Percentiles rank a stretch among this genome's conserved stretches.
Conservation (phyloP, 495 filamentous ascomycete species). For the Hypomontagnella monticulosa region DNA sequence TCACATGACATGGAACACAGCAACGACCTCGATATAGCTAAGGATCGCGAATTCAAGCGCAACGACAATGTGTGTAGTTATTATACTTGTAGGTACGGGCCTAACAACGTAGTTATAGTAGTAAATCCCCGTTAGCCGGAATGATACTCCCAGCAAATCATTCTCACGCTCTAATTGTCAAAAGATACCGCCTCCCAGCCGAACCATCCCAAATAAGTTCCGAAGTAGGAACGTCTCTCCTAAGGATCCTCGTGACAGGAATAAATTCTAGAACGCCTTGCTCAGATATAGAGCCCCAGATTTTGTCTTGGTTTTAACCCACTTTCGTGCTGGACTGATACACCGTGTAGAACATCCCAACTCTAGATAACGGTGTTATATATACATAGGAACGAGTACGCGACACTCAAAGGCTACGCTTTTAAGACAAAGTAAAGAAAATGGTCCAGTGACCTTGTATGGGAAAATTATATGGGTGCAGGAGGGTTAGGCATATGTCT, state of each 20-base stretch:
- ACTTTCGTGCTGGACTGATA: constrained; percentile 7
- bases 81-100: no score
- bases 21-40: no score
- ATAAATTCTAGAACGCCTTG: constrained; percentile 23
- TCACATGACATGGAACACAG: no score
- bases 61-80: no score
- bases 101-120: neutral
- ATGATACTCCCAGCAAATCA: constrained; percentile 5
- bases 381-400: constrained; percentile 37
- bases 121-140: neutral
- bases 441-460: constrained; percentile 7
- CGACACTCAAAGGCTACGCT: constrained; percentile 24
- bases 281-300: neutral
- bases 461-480: constrained; percentile 19
- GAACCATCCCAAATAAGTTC: neutral
- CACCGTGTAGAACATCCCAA: constrained; percentile 13
- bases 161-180: constrained; percentile 14
- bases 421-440: constrained; percentile 3
- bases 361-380: constrained; percentile 20
- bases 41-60: no score
- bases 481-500: neutral
- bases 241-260: neutral
- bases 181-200: constrained; percentile 8
- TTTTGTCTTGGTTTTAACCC: constrained; percentile 4
- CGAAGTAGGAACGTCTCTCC: neutral